These are phyloP conservation scores for Ophiobolus disseminans DNA, from an alignment of 2,329 filamentous ascomycete species.

Conservation along the genomic window DNA sequence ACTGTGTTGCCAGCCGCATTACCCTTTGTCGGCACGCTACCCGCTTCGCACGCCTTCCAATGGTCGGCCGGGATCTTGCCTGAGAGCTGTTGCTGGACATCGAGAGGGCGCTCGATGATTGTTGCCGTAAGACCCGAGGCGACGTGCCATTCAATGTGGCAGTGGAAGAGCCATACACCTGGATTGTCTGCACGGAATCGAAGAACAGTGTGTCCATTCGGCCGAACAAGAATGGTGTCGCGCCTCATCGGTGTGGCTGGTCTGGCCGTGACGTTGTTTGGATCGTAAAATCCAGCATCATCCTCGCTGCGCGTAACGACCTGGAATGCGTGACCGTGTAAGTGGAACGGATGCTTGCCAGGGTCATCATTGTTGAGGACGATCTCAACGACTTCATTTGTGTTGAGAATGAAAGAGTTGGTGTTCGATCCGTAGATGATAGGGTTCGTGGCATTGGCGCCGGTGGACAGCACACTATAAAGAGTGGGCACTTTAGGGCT, in stretches of 20 bases:
- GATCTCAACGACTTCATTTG: conserved; percentile 73
- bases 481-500: conserved; percentile 78
- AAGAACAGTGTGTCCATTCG: conserved; percentile 62
- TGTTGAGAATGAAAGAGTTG: conserved; percentile 68
- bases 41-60: conserved; percentile 64
- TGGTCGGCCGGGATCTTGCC: conserved; percentile 69
- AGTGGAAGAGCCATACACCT: conserved; percentile 44
- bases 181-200: conserved; percentile 63
- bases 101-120: conserved; percentile 59
- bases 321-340: conserved; percentile 64
- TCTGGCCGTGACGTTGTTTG: conserved; percentile 28
- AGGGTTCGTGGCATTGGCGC: conserved; percentile 55
- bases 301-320: conserved; percentile 42
- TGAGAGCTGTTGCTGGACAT: conserved; percentile 63
- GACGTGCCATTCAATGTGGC: conserved; percentile 51
- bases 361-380: conserved; percentile 78
- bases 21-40: conserved; percentile 61
- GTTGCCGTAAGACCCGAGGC: conserved; percentile 59
- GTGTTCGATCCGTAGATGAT: conserved; percentile 60
- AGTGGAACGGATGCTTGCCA: conserved; percentile 67
- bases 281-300: conserved; percentile 57
- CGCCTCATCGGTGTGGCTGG: conserved; percentile 55
- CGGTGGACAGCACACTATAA: conserved; percentile 74
- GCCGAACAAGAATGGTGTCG: conserved; percentile 62
- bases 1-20: conserved; percentile 78